Evolutionary conservation across 305 asterid genomes (phyloP), one percentile per base, ranked within the genome.

Genomic region (Fraxinus angustifolia): DNA sequence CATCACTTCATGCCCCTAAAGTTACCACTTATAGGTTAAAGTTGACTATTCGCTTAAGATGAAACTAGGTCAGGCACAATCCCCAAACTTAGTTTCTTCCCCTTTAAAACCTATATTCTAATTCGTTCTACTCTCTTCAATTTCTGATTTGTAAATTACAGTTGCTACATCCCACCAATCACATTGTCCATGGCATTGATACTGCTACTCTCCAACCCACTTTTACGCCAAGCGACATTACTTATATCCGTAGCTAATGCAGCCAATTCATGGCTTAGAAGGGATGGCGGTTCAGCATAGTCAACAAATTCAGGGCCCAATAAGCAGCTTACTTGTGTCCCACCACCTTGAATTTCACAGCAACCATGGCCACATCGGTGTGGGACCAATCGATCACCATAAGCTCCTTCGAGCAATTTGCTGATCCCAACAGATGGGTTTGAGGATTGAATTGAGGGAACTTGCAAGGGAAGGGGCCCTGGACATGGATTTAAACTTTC

Each of bases 171-270:
- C 78, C 87, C 88, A 73, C 86, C 82, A 14, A 89, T 79, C 70
- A 83, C 53, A 74, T 75, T 86, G 6, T 89, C 90, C 86, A 82
- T 78, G 17, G 89, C 50, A 82, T 83, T 77, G 8, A 90, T 78
- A 85, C 82, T 83, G 85, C 89, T 85, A 82, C 83, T 89, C 50
- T 93, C 93, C 86, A 95, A 65, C 72, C 99, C 97, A 73, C 97
- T 93, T 86, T 74, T 93, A 5, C 81, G 83, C 99, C 98, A 95
- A 71, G 98, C 99, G 19, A 86, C 90, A 34, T 90, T 92, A 82
- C 97, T 93, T 83, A 95, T 93, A 82, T 94, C 99, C 12, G 97
- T 91, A 2, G 97, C 97, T 86, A 95, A 86, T 78, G 95, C 87
- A 10, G 97, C 97, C 86, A 92, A 83, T 82, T 95, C 97, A 21